Evolutionary conservation across 1,284 basidiomycete genomes (phyloP), one percentile per base, ranked within the genome.

Genomic region (Sanghuangporus weigelae): DNA sequence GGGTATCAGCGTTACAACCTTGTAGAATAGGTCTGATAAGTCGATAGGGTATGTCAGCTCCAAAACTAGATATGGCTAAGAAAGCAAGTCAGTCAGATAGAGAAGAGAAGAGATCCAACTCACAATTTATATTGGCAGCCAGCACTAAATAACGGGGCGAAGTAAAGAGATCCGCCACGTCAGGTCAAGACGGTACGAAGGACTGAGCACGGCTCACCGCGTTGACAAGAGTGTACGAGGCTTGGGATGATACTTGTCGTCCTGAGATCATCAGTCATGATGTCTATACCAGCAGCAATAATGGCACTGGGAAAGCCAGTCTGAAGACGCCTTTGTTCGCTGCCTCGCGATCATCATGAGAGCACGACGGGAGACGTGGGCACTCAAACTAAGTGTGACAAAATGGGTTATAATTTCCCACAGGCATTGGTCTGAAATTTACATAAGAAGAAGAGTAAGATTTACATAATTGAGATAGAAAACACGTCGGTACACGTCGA

Each of bases 11-110:
- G 63, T 81, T 81, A 73, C 90, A 92, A 68, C 81, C 79, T 70
- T 88, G 83, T 65, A 92, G 77, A 53, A 92, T 84, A 51, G 90
- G 90, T 70, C 80, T 81, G 66, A 88, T 80, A 53, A 92, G 78
- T 54, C 80, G 77, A 72, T 83, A 86, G 59, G 81, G 81, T 67
- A 89, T 73, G 62, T 82, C 81, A 66, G 83, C 80, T 16, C 85
- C 86, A 50, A 89, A 74, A 68, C 79, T 81, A 60, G 73, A 72
- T 67, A 89, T 85, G 54, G 77, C 87, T 70, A 48, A 50, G 12
- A 16, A 11, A 50, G 44, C 46, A 39, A 35, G n/a, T 39, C 53
- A 19, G 38, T 2, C 16, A 36, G 31, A 6, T 19, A n/a, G 10
- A 26, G 5, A 31, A 23, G 7, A 19, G 44, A 14, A 7, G 16